Evolutionary conservation across 208 protist genomes (phyloP).

Genomic region (Trypanosoma mega): DNA sequence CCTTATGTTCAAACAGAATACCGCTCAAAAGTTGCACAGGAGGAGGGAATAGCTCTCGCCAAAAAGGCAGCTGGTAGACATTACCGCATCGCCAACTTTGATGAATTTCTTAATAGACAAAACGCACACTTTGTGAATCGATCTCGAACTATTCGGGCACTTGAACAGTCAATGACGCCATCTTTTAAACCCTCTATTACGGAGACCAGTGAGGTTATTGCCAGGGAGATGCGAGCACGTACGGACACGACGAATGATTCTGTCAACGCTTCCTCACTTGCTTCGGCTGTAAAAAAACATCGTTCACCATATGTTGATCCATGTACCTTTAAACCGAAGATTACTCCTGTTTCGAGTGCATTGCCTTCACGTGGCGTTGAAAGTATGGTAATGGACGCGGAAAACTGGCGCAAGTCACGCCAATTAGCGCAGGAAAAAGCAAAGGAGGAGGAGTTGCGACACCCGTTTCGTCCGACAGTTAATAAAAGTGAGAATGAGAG

Average conservation of each 20-base stretch:
- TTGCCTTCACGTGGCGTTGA: conserved; percentile 18
- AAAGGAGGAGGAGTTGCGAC: conserved; percentile 37
- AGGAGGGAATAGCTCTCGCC: no score
- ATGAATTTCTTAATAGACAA: conserved; percentile 79
- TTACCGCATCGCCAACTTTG: conserved; percentile 59
- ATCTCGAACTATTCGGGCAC: conserved; percentile 33
- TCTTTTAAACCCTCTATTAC: conserved; percentile 66
- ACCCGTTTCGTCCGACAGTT: conserved; percentile 38
- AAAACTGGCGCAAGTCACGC: conserved; percentile 14
- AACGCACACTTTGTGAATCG: conserved; percentile 57
- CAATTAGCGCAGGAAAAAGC: conserved; percentile 35
- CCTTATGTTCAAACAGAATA: conserved; percentile 49
- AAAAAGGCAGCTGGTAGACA: no score
- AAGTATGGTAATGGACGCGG: conserved; percentile 16
- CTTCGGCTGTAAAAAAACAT: conserved; percentile 57
- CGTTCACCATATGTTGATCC: conserved; percentile 55
- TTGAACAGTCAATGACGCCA: conserved; percentile 52
- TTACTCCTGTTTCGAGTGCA: conserved; percentile 37
- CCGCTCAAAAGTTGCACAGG: neutral
- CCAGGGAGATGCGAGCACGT: conserved; percentile 49
- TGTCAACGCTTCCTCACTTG: conserved; percentile 27
- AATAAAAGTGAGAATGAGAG: conserved; percentile 42
- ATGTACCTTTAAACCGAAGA: conserved; percentile 71
- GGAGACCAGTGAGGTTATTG: conserved; percentile 44
- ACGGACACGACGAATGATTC: neutral